phyloP scores from a whole-genome alignment of 495 filamentous ascomycete genomes.

The Cercophora samala region DNA sequence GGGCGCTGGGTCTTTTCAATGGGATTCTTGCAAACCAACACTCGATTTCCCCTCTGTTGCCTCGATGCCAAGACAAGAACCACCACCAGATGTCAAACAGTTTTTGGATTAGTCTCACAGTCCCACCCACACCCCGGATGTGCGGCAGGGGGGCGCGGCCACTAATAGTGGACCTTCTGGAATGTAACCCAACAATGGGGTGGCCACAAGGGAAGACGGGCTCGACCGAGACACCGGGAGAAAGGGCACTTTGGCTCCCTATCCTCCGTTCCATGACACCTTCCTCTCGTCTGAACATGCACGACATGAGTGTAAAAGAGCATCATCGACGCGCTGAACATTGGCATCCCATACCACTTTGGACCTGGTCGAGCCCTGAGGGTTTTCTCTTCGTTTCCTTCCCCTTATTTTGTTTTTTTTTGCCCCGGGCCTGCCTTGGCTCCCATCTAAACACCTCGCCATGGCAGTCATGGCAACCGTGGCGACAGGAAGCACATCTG shows the following conservation, averaged over 20 bases:
- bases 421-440: not conserved
- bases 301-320: not conserved
- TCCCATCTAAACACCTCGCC: not conserved
- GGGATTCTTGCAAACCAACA: not conserved
- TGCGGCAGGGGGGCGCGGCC: not conserved
- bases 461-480: not conserved
- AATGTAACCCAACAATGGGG: not conserved
- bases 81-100: not conserved
- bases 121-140: not conserved
- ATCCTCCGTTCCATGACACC: not conserved
- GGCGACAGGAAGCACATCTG: not conserved
- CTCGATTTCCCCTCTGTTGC: not conserved
- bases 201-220: not conserved
- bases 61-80: not conserved
- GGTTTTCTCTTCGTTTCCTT: not conserved
- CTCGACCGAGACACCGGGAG: not conserved
- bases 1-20: not conserved
- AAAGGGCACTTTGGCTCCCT: not conserved
- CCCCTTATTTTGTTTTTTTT: not conserved
- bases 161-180: not conserved
- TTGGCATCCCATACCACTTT: not conserved
- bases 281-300: not conserved
- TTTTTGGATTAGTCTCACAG: not conserved
- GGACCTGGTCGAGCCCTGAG: not conserved
- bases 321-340: not conserved